Evolutionary conservation across 1,139 yeast genomes (phyloP), one percentile per base, ranked within the genome.

Genomic region (Kodamaea alishanica): DNA sequence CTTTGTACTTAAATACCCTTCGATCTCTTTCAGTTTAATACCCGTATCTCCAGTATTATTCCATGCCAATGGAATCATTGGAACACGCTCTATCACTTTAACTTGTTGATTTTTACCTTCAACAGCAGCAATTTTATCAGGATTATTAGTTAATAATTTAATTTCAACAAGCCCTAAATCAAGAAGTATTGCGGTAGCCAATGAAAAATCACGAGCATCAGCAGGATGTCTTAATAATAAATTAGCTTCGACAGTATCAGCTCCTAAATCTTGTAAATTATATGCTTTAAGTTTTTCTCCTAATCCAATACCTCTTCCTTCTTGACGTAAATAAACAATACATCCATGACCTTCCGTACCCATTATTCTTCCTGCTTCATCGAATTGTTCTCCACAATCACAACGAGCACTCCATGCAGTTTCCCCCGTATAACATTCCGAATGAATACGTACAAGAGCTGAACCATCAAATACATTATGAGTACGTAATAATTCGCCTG

Each of bases 381-480:
- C 97, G 52, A 94, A 86, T 67, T 94, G 98, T 62, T 94, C 98
- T 9, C 98, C 99, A 64, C 99, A 94, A 63, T 94, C 98, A 62
- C 98, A 94, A 39, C 99, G 76, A 2, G 98, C 97, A 43, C 94
- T 81, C 97, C 98, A 94, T 8, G 97, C 97, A 1, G 97, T 92
- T 60, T 94, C 99, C 6, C 98, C 98, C 0, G 99, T 94, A 65
- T 92, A 94, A 61, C 98, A 94, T 59, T 94, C 99, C 5, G 96
- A 86, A 58, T 94, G 99, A 49, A 94, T 89, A 46, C 98, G 75
- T 9, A 69, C 73, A 39, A 70, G 49, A 7, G 48, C 84, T 79
- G 60, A 88, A 55, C 47, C 86, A 69, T 33, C 65, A 50, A 49
- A 62, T 7, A 73, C 61, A 6, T 73, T 58, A 47, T 20, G 25